Evolutionary conservation across 257 asterid species (phyloP), one percentile per base, ranked within the genome.

Genomic region (Cruciata laevipes): DNA sequence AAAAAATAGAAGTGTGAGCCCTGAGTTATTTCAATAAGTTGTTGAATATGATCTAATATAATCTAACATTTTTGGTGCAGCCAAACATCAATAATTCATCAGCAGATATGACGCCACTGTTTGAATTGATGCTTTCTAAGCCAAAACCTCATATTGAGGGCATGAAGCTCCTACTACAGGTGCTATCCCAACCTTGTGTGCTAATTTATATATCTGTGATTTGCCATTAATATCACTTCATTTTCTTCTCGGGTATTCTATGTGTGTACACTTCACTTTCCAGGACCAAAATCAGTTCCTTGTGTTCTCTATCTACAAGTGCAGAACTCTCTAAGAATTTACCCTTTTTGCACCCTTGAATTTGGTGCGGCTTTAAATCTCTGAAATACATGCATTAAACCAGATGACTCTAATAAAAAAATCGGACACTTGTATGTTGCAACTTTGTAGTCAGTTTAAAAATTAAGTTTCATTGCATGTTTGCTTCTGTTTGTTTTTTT

Each of bases 81-180:
- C 70, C 75, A 38, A 71, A 65, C 49, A n/a, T 12, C 3, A 20
- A 14, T 10, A 27, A 65, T 11, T 44, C 14, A 1, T 42, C 52
- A 27, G 30, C 2, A 2, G 5, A 37, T 18, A 23, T 40, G 33
- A 2, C 71, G 11, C 75, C 70, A 20, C 70, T 71, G 2, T 0
- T 64, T 18, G 23, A 25, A 11, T 65, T 66, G 5, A 71, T 71
- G 40, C 32, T 12, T 3, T 70, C 66, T 38, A 32, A 38, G 33
- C 57, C 75, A 40, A 42, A 42, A 42, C 4, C 51, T 42, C 14
- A 42, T 11, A 13, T 37, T 1, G 70, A 71, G 32, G 64, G 75
- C 66, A 38, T 56, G 70, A 66, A 64, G 27, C 70, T 71, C 61
- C 51, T 71, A 10, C 70, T 71, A 18, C 42, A 71, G 75, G 75